Evolutionary conservation across 371 early-diverging fungal species (phyloP).

Genomic region (Apophysomyces variabilis): DNA sequence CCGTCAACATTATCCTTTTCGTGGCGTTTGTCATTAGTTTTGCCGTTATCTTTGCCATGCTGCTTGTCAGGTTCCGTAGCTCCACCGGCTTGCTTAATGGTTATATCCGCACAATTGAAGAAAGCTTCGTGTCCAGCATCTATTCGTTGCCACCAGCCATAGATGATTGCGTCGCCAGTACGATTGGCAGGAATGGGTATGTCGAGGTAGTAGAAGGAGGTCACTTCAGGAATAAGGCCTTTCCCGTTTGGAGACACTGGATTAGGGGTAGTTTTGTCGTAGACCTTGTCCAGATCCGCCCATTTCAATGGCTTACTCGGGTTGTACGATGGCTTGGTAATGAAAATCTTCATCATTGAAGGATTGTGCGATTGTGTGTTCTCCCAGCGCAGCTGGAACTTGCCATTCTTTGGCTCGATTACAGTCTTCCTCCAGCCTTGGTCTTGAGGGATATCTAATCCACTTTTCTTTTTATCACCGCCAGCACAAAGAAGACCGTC

Average conservation of each 20-base stretch:
- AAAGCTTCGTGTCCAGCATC: no score
- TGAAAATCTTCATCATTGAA: not conserved
- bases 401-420: not conserved
- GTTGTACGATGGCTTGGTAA: conserved; percentile 7
- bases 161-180: no score
- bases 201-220: no score
- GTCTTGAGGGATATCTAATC: not conserved
- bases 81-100: no score
- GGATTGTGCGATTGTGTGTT: conserved; percentile 11
- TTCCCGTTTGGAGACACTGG: not conserved
- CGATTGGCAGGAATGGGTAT: no score
- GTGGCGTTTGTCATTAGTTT: no score
- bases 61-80: no score
- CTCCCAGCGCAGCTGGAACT: conserved; percentile 8
- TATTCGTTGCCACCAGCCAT: no score
- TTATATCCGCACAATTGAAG: no score
- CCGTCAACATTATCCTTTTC: no score
- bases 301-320: not conserved
- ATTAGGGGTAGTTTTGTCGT: not conserved
- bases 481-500: not conserved
- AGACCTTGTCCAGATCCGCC: not conserved
- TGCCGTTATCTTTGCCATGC: no score
- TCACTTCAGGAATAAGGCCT: no score
- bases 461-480: not conserved
- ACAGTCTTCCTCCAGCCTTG: not conserved